Evolutionary conservation across 1,139 yeast species (phyloP), one percentile per base, ranked within the genome.

Genomic region (Nadsonia commutata): DNA sequence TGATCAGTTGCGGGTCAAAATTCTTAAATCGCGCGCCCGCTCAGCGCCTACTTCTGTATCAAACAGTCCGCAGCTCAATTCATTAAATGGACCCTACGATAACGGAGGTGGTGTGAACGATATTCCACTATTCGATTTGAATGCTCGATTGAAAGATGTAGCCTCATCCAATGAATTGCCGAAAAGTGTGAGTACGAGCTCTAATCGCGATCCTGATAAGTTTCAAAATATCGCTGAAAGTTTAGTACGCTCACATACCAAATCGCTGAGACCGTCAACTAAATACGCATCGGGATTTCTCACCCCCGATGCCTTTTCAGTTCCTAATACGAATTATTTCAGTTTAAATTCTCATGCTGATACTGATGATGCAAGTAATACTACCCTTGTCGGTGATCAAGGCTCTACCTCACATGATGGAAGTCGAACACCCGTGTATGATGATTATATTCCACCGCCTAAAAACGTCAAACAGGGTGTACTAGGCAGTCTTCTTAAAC

Each of bases 381-480:
- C 42, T 9, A 43, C 45, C 36, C 38, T 46, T 23, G 43, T 43
- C 13, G 40, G 39, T 6, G 41, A 38, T 23, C 41, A 43, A n/a
- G n/a, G n/a, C n/a, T n/a, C n/a, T 13, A 36, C 43, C 8, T n/a
- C 11, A 11, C 36, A 37, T n/a, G 56, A 50, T 38, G 56, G 53
- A 3, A 38, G 42, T 13, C 42, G 42, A 17, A 50, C 53, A 3
- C 57, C 56, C 9, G 48, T 46, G 4, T 53, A 53, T 31, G 67
- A 64, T 37, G 74, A 70, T 18, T 81, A 73, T 44, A 67, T 82
- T 6, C 76, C 84, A 0, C 86, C 88, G 0, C 94, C 94, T 0
- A 65, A 70, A 38, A 74, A 72, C 43, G 85, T 83, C 5, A 80
- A 80, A 50, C 84, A 85, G 21, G 95, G 95, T 56, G 88, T 85